Evolutionary conservation across 108 stramenopile species (phyloP), one percentile per base, ranked within the genome.

Genomic region (Schizochytrium sp.): DNA sequence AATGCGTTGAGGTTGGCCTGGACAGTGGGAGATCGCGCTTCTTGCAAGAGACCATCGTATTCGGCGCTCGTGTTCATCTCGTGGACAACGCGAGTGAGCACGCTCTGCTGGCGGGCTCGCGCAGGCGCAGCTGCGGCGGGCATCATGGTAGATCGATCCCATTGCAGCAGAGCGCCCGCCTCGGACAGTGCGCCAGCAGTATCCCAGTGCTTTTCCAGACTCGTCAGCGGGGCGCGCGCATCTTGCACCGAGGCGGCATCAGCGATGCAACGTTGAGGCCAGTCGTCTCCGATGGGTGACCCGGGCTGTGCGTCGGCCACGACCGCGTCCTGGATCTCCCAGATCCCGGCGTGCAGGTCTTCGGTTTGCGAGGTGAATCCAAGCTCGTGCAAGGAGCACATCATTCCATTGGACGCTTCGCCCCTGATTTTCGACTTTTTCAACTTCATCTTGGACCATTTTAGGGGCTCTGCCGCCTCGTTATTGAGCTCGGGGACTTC

Each of bases 71-170:
- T 87, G 63, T 90, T 76, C 88, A 90, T 91, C 89, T 92, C 92
- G 88, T 92, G 91, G 23, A 91, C 19, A 10, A 92, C 87, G 41
- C 87, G 87, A 10, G 92, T 92, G 34, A 93, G 60, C 8, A 90
- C 91, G 18, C 92, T 88, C 72, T 92, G 90, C 58, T 91, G 91
- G 19, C 55, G 47, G 16, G 89, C 91, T 6, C 92, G 88, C 12
- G 91, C 90, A 23, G 34, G 45, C 19, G 92, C 90, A 4, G 51
- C 90, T 6, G 90, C 87, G 29, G 91, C 25, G 14, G 92, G 92
- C 92, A 93, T 92, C 90, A 92, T 92, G 18, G 44, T 60, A 18
- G 28, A 12, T 28, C 28, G 44, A 44, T 58, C 89, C 89, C 87
- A 72, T 5, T 88, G 43, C 34, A 72, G 47, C 5, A 88, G 69